These are phyloP conservation scores for Thielaviopsis punctulata DNA, from an alignment of 2,329 filamentous ascomycete species.

Conservation along the genomic window DNA sequence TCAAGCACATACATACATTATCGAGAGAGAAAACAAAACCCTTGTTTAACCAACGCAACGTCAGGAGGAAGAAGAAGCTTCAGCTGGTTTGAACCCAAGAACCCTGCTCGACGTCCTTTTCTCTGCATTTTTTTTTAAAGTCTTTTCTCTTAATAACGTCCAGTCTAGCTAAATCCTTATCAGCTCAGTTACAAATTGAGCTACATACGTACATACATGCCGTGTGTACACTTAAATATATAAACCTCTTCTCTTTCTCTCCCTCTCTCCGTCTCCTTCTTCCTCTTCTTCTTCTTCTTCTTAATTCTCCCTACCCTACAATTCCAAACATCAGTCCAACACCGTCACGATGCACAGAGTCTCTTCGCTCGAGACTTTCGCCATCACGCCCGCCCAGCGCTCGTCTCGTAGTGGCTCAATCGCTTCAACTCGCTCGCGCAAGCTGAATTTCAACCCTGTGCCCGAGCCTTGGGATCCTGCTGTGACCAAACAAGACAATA, in stretches of 20 bases:
- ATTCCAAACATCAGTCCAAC: too few species aligned
- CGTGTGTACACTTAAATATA: too few species aligned
- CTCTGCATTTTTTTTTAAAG: not conserved
- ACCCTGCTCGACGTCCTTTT: not conserved
- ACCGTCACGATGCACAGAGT: conserved; percentile 26
- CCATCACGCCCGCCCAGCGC: conserved; percentile 22
- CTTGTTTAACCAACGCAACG: not conserved
- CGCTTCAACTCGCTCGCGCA: conserved; percentile 29
- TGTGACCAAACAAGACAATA: conserved; percentile 21
- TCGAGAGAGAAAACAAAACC: too few species aligned
- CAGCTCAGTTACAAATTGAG: too few species aligned
- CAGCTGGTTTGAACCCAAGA: not conserved
- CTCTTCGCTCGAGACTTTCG: conserved; percentile 35
- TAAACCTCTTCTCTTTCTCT: not conserved
- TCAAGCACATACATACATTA: too few species aligned
- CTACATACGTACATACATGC: too few species aligned
- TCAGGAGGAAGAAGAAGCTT: too few species aligned
- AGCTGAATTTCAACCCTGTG: conserved; percentile 37
- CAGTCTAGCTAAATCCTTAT: not conserved
- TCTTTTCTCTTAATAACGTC: not conserved
- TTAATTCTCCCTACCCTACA: not conserved
- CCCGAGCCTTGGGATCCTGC: conserved; percentile 34
- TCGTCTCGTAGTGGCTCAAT: conserved; percentile 24
- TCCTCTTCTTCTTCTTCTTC: not conserved
- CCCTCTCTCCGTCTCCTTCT: not conserved